phyloP scores from a whole-genome alignment of 495 filamentous ascomycete species.

The Neurospora cerealis region DNA sequence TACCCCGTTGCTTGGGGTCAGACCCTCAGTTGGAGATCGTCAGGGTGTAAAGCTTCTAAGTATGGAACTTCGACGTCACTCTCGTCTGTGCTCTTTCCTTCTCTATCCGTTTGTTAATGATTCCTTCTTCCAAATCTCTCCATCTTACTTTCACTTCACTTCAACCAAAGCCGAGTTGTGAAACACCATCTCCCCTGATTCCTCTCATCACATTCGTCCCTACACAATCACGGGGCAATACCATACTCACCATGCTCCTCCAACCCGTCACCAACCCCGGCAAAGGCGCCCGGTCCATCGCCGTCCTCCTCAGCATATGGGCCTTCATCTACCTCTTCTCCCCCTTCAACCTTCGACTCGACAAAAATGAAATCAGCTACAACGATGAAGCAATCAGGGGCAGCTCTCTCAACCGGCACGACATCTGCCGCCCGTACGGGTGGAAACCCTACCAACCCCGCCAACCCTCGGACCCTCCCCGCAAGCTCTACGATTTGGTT shows the following conservation, averaged over 20 bases:
- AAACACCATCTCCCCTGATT: not conserved
- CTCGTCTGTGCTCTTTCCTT: not conserved
- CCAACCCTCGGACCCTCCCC: conserved; percentile 6
- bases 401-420: not conserved
- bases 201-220: not conserved
- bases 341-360: not conserved
- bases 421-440: conserved; percentile 31
- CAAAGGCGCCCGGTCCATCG: not conserved
- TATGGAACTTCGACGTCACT: not conserved
- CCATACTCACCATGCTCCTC: not conserved
- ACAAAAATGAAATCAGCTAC: not conserved
- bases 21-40: not conserved
- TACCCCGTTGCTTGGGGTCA: not conserved
- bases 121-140: not conserved
- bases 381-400: not conserved
- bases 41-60: not conserved
- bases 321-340: not conserved
- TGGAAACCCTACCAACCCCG: conserved; percentile 24
- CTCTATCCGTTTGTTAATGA: not conserved
- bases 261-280: not conserved
- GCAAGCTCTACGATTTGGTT: conserved; percentile 47
- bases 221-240: not conserved
- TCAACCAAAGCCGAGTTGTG: not conserved
- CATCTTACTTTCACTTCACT: not conserved
- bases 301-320: not conserved